Conservation (phyloP, 495 filamentous ascomycete species). For the Hyphodiscus hymeniophilus region DNA sequence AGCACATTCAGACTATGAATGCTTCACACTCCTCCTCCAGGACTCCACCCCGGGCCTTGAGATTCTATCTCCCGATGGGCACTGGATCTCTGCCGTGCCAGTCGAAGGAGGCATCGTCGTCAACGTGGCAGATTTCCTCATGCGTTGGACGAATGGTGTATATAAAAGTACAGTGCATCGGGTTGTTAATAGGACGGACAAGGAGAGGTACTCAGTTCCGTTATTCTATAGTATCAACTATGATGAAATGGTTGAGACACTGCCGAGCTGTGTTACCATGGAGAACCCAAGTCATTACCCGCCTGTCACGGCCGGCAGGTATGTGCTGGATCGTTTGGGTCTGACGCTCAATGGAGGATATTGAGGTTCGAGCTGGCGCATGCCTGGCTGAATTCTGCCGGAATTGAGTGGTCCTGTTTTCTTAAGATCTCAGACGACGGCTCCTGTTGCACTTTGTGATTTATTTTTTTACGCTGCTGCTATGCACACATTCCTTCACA, state of each 20-base stretch:
- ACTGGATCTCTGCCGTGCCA: constrained; percentile 37
- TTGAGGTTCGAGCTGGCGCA: no score
- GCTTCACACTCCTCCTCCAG: constrained; percentile 24
- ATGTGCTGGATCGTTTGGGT: constrained; percentile 19
- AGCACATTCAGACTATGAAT: constrained; percentile 43
- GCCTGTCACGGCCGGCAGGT: constrained; percentile 20
- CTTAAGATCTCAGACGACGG: no score
- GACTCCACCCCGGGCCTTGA: constrained; percentile 39
- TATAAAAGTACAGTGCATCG: constrained; percentile 40
- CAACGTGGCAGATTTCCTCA: constrained; percentile 39
- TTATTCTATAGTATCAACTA: constrained; percentile 33
- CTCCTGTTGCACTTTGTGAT: no score
- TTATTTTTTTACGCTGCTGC: no score
- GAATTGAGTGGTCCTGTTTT: no score
- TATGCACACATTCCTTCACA: no score
- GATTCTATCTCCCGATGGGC: constrained; percentile 39
- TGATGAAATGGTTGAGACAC: constrained; percentile 20
- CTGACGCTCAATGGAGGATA: constrained; percentile 5
- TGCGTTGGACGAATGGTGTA: constrained; percentile 35
- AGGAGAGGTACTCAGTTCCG: constrained; percentile 37
- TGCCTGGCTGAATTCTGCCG: no score
- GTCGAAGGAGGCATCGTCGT: constrained; percentile 40
- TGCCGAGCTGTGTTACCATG: constrained; percentile 16
- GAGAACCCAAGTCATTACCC: constrained; percentile 16
- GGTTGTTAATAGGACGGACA: constrained; percentile 35